Percentiles rank a stretch among this genome's conserved stretches.
Conservation (phyloP, 1,284 basidiomycete species). For the Prillingera fragicola region DNA sequence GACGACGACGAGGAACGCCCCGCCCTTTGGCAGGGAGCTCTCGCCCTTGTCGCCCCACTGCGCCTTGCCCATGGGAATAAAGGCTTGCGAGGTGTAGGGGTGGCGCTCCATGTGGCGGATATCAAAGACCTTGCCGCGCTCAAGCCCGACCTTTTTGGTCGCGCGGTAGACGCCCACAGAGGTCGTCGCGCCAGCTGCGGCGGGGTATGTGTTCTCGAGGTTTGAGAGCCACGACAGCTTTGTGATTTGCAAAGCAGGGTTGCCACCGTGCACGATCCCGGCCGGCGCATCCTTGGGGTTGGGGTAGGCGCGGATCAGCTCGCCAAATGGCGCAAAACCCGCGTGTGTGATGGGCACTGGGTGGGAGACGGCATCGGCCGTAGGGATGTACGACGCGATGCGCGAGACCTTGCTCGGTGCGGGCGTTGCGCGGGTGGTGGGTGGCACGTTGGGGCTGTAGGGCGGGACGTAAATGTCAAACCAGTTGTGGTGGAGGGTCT, state of each 20-base stretch:
- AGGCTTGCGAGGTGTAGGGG: constrained; percentile 61
- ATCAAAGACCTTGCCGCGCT: constrained; percentile 53
- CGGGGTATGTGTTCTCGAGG: constrained; percentile 61
- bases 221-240: constrained; percentile 6
- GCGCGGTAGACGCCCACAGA: constrained; percentile 70
- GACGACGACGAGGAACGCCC: constrained; percentile 61
- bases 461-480: constrained; percentile 29
- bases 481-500: constrained; percentile 46
- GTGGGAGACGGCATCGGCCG: constrained; percentile 6
- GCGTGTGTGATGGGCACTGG: constrained; percentile 52
- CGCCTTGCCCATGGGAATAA: constrained; percentile 74
- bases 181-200: constrained; percentile 49
- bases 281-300: constrained; percentile 56
- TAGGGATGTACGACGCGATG: constrained; percentile 5
- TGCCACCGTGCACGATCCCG: constrained; percentile 2
- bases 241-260: neutral
- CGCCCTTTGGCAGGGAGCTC: constrained; percentile 32
- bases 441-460: constrained; percentile 11
- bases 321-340: constrained; percentile 62
- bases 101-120: constrained; percentile 48
- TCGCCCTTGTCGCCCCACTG: constrained; percentile 45
- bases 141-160: constrained; percentile 53
- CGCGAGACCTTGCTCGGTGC: neutral
- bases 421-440: neutral
- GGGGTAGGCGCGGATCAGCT: constrained; percentile 68